phyloP scores from a whole-genome alignment of 257 asterid species.

The Solanum pinnatisectum region DNA sequence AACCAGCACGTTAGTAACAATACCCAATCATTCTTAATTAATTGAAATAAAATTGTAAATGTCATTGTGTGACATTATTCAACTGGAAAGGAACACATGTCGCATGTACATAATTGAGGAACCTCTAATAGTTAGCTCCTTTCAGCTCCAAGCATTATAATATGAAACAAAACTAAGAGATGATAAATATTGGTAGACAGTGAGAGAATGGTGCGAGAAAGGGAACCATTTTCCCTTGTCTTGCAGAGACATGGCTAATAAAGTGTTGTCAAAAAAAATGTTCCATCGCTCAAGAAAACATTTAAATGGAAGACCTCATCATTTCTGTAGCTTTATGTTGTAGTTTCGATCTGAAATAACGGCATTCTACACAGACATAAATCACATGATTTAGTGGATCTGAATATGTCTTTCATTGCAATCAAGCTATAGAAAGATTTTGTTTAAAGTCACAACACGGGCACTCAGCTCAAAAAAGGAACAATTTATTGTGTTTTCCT shows the following conservation, averaged over 20 bases:
- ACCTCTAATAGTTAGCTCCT: not conserved
- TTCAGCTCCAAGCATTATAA: not conserved
- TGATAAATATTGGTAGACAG: not conserved
- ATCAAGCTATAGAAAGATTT: not conserved
- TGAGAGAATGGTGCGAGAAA: not conserved
- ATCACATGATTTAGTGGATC: not conserved
- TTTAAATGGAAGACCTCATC: not conserved
- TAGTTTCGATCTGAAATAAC: not conserved
- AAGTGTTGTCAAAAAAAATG: not conserved
- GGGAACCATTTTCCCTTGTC: not conserved
- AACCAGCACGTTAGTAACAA: not conserved
- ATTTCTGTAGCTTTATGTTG: not conserved
- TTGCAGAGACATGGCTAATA: not conserved
- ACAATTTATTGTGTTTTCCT: not conserved
- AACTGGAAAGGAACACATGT: not conserved
- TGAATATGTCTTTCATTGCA: not conserved
- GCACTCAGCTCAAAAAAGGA: not conserved
- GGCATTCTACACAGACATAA: not conserved
- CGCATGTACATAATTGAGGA: not conserved
- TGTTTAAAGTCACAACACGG: not conserved
- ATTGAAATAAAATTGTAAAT: not conserved
- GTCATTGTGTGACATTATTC: not conserved
- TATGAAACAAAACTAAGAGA: not conserved
- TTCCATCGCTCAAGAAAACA: not conserved
- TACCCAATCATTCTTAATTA: not conserved